Conservation (phyloP, 345 rosid species). For the Euphorbia pulcherrima region DNA sequence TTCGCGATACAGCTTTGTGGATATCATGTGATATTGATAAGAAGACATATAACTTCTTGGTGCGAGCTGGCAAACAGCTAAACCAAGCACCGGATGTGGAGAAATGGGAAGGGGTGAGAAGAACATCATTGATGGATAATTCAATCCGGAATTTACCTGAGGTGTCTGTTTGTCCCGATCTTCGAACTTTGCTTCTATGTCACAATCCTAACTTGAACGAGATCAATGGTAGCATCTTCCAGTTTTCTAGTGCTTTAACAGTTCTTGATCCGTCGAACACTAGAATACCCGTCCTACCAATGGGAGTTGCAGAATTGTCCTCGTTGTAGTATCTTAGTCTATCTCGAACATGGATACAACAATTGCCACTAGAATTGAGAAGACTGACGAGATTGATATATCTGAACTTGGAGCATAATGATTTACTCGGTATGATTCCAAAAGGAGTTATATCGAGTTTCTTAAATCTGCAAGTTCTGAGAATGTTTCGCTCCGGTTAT, state of each 20-base stretch:
- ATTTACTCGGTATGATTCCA: not conserved
- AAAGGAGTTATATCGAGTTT: not conserved
- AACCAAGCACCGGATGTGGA: slow-evolving; percentile 2
- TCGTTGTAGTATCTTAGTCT: slow-evolving; percentile 18
- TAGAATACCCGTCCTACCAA: not conserved
- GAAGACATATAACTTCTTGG: slow-evolving; percentile 12
- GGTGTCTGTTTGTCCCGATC: not conserved
- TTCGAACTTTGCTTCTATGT: not conserved
- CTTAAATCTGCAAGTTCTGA: slow-evolving; percentile 7
- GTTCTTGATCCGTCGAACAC: slow-evolving; percentile 2
- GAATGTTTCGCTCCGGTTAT: not conserved
- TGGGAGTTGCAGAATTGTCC: not conserved
- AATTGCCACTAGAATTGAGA: slow-evolving; percentile 4
- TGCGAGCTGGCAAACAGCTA: slow-evolving; percentile 8
- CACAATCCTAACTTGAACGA: not conserved
- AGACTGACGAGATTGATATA: not conserved
- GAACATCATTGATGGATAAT: slow-evolving; percentile 23
- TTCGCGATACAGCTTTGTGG: slow-evolving; percentile 42
- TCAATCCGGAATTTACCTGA: not conserved
- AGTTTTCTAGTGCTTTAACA: not conserved
- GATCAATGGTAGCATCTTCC: not conserved
- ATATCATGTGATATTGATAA: slow-evolving; percentile 12
- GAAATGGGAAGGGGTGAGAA: slow-evolving; percentile 14
- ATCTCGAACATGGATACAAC: not conserved
- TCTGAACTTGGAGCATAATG: slow-evolving; percentile 11